Evolutionary conservation across 2,329 filamentous ascomycete species (phyloP).

Genomic region (Bipolaris sorokiniana): DNA sequence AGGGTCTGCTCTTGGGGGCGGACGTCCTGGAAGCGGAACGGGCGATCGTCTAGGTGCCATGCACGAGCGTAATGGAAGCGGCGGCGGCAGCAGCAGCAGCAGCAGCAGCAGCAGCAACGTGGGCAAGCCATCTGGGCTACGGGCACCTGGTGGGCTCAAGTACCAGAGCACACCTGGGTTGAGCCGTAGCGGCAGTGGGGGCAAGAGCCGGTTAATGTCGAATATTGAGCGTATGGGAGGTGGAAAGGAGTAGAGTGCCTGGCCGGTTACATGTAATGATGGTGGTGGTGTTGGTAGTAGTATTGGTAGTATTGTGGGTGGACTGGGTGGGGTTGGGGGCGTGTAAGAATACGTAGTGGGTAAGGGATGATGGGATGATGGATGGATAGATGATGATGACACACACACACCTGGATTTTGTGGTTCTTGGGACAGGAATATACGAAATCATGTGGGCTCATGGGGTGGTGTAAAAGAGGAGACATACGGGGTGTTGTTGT

Average conservation of each 20-base stretch:
- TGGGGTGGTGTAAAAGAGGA: background rate
- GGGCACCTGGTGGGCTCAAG: constrained; percentile 60
- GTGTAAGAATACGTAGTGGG: no score
- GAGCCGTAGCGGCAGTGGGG: constrained; percentile 42
- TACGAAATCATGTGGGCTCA: background rate
- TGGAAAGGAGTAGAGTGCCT: constrained; percentile 29
- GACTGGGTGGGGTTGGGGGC: background rate
- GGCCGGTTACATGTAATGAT: constrained; percentile 3
- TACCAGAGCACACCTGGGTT: constrained; percentile 39
- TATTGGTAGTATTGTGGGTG: background rate
- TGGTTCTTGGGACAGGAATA: background rate
- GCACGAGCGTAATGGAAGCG: constrained; percentile 17
- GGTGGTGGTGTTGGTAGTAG: constrained; percentile 6
- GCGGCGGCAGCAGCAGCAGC: background rate
- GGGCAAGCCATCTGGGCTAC: constrained; percentile 62
- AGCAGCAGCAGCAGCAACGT: constrained; percentile 24
- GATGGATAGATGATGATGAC: background rate
- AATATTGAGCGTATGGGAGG: constrained; percentile 89
- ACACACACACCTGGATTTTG: background rate
- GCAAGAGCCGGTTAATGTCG: constrained; percentile 76
- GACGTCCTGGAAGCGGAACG: constrained; percentile 34
- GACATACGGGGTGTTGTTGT: background rate
- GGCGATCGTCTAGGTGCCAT: constrained; percentile 30
- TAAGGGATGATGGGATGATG: no score
- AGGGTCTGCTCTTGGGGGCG: constrained; percentile 34